Conservation (phyloP, 2,329 filamentous ascomycete species). For the Thelonectria olida region DNA sequence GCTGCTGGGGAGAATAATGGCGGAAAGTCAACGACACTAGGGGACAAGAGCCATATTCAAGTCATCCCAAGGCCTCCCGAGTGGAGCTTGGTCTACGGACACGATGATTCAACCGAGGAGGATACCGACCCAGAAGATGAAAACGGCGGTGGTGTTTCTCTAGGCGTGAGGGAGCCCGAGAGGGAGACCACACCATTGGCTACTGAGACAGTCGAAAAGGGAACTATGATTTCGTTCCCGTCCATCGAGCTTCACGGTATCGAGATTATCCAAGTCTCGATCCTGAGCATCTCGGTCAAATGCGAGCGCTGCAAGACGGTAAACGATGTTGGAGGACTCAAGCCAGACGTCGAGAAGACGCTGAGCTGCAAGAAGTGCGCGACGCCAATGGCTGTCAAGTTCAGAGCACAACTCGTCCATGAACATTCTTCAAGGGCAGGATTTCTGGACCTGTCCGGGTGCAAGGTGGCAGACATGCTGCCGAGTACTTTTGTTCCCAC, state of each 20-base stretch:
- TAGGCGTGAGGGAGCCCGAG: conserved; percentile 43
- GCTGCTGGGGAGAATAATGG: conserved; percentile 14
- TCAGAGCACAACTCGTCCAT: conserved; percentile 77
- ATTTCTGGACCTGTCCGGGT: conserved; percentile 80
- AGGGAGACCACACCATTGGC: conserved; percentile 17
- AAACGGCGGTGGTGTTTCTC: conserved; percentile 52
- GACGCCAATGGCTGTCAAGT: conserved; percentile 60
- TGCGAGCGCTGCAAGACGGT: conserved; percentile 81
- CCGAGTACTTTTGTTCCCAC: conserved; percentile 83
- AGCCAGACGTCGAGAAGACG: conserved; percentile 61
- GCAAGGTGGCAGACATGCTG: conserved; percentile 78
- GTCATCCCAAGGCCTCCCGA: conserved; percentile 81
- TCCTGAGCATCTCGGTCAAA: conserved; percentile 76
- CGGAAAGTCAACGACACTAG: conserved; percentile 28
- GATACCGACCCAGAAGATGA: conserved; percentile 55
- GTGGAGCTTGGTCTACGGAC: conserved; percentile 65
- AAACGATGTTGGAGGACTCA: conserved; percentile 74
- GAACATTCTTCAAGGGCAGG: conserved; percentile 77
- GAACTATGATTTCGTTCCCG: conserved; percentile 83
- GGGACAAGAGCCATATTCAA: conserved; percentile 72
- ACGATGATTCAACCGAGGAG: conserved; percentile 59
- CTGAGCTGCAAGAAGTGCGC: conserved; percentile 69
- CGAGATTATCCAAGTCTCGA: conserved; percentile 75
- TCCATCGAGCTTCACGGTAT: conserved; percentile 80
- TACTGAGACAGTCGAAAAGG: conserved; percentile 62